phyloP scores from a whole-genome alignment of 2,329 filamentous ascomycete species.

The Epichloe hybrida region DNA sequence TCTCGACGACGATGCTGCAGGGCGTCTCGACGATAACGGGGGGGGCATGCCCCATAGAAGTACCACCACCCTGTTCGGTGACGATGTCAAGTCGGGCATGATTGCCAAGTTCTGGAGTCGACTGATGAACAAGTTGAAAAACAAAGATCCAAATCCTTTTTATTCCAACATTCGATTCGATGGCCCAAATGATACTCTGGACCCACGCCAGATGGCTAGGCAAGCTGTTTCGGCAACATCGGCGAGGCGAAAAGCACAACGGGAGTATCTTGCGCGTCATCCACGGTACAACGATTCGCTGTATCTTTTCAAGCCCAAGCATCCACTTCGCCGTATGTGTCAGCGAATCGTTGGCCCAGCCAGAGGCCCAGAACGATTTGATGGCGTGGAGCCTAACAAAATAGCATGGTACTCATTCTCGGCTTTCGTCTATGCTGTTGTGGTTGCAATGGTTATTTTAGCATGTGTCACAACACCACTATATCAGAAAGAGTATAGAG shows the following conservation, averaged over 20 bases:
- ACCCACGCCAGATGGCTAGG: slow-evolving; percentile 77
- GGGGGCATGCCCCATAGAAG: slow-evolving; percentile 18
- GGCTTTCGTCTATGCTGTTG: slow-evolving; percentile 82
- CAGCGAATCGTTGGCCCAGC: slow-evolving; percentile 86
- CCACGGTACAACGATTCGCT: slow-evolving; percentile 88
- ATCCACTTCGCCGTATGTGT: slow-evolving; percentile 68
- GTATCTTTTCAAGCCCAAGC: slow-evolving; percentile 69
- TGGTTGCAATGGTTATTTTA: slow-evolving; percentile 94
- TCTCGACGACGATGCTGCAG: slow-evolving; percentile 56
- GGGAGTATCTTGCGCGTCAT: slow-evolving; percentile 77
- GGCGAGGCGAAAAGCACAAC: slow-evolving; percentile 72
- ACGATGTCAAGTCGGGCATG: slow-evolving; percentile 40
- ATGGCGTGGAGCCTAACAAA: slow-evolving; percentile 81
- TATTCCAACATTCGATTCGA: slow-evolving; percentile 65
- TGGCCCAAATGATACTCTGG: slow-evolving; percentile 61
- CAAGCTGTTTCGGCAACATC: slow-evolving; percentile 78
- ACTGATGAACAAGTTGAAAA: slow-evolving; percentile 39
- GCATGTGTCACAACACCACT: slow-evolving; percentile 90
- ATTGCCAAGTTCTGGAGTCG: slow-evolving; percentile 50
- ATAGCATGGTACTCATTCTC: slow-evolving; percentile 88
- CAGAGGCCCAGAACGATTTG: slow-evolving; percentile 71
- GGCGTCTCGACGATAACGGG: slow-evolving; percentile 16
- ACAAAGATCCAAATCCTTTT: slow-evolving; percentile 83
- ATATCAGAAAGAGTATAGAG: slow-evolving; percentile 81
- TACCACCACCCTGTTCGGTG: slow-evolving; percentile 21